Conservation (phyloP, 192 early-diverging fungal species). For the Gamsiella multidivaricata region DNA sequence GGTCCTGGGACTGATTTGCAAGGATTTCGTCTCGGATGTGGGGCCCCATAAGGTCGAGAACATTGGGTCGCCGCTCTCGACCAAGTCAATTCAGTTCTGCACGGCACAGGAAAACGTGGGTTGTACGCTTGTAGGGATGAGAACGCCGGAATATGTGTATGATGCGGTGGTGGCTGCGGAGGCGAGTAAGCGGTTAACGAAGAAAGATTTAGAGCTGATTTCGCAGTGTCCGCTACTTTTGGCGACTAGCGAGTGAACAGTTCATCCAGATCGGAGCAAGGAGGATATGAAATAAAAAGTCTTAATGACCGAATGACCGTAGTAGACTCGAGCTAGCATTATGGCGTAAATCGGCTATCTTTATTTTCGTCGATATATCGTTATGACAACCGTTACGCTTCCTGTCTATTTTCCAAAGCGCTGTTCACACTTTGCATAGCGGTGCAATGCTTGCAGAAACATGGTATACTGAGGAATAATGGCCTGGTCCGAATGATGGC, state of each 20-base stretch:
- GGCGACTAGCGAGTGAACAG: background rate
- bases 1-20: conserved; percentile 57
- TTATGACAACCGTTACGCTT: no score
- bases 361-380: no score
- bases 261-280: no score
- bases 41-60: conserved; percentile 23
- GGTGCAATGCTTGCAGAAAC: conserved; percentile 47
- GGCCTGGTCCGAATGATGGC: conserved; percentile 50
- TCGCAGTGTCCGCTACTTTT: conserved; percentile 51
- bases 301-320: background rate
- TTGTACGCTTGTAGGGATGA: conserved; percentile 72
- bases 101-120: conserved; percentile 61
- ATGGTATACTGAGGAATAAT: conserved; percentile 46
- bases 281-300: conserved; percentile 12
- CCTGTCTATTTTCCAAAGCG: conserved; percentile 50
- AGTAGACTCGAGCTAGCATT: no score
- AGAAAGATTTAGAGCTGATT: conserved; percentile 49
- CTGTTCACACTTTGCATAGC: conserved; percentile 57
- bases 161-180: conserved; percentile 61
- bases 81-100: conserved; percentile 61
- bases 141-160: conserved; percentile 66
- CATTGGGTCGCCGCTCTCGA: conserved; percentile 62
- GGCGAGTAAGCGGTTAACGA: conserved; percentile 35
- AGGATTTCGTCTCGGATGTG: conserved; percentile 43
- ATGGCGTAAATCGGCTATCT: no score